Evolutionary conservation across 2,329 filamentous ascomycete species (phyloP).

Genomic region (Sodiomyces alkalinus): DNA sequence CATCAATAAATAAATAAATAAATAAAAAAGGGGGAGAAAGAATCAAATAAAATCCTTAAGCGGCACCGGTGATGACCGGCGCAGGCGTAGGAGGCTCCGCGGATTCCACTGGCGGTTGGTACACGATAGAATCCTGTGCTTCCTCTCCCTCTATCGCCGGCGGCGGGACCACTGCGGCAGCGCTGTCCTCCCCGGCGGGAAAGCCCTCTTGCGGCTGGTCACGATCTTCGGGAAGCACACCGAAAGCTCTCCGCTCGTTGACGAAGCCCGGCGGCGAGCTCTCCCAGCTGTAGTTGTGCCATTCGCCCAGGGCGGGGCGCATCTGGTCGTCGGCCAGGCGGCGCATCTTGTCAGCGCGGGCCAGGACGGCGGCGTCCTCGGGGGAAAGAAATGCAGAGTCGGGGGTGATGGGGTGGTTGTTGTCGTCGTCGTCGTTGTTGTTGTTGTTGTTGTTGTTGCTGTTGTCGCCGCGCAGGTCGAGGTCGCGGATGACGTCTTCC

Average conservation of each 20-base stretch:
- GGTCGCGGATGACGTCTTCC: conserved; percentile 33
- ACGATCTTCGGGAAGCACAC: neutral
- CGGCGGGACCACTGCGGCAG: no score
- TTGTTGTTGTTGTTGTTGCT: no score
- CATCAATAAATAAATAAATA: no score
- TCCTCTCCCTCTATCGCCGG: no score
- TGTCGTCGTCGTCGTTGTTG: no score
- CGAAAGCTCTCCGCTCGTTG: conserved; percentile 16
- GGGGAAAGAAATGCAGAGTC: conserved; percentile 5
- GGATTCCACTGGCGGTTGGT: no score
- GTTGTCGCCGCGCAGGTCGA: conserved; percentile 16
- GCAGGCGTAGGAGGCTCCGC: no score
- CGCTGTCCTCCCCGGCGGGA: no score
- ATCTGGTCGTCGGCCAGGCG: conserved; percentile 25
- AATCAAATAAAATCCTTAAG: conserved; percentile 30
- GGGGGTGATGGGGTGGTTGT: no score
- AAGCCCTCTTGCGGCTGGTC: no score
- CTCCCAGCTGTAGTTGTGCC: conserved; percentile 50
- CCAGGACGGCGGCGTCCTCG: conserved; percentile 8
- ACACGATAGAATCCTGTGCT: no score
- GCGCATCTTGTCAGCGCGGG: conserved; percentile 14
- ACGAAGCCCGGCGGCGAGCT: conserved; percentile 36
- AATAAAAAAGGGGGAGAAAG: conserved; percentile 16
- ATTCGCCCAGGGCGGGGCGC: conserved; percentile 41
- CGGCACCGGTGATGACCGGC: neutral